Base-by-base conservation (phyloP, 495 filamentous ascomycete genomes). In the Cercophora scortea region DNA sequence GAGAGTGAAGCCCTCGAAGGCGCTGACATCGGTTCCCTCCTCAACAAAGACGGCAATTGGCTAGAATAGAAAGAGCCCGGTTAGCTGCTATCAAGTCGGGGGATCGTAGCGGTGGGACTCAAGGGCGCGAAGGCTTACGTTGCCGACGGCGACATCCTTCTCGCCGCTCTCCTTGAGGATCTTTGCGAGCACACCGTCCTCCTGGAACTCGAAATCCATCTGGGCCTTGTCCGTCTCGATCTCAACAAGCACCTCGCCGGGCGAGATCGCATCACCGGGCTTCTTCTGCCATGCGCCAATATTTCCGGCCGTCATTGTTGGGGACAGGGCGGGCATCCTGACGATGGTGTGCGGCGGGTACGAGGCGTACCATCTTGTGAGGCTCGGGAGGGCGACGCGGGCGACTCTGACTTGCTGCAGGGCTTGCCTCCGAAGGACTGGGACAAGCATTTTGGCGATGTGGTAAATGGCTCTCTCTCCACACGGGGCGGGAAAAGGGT, bases 181-280 rank as follows among this genome's bases (percentile, higher is more conserved):
- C 81, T 96, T 97, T 53, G 94, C 94, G 51, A 99, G 74, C 35
- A 95, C 78, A 75, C 94, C 93, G 66, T 99, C 93, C 58, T 99
- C 93, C 71, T 99, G 94, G 71, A 94, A 99, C 71, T 99, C 94
- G 63, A 99, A 99, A 77, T 99, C 94, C 94, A 99, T 99, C 72
- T 99, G 94, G 41, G 94, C 94, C 79, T 99, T 99, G 72, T 99
- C 94, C 64, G 94, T 99, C 77, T 99, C 94, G 66, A 99, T 97
- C 78, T 99, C 94, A 32, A 97, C 94, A 53, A 99, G 73, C n/a
- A 97, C 91, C 71, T 99, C 94, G 64, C 94, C 94, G 43, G 94
- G 90, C 52, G 81, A 70, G 64, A 99, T 84, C 49, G 73, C 62
- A 68, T 99, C 94, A 66, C 94, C 94, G 61, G 83, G 77, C 75